A percentile compares a stretch with the other conserved stretches of the same genome.
phyloP scores from a whole-genome alignment of 1,284 basidiomycete genomes.

The Microbotryomycetes sp. region DNA sequence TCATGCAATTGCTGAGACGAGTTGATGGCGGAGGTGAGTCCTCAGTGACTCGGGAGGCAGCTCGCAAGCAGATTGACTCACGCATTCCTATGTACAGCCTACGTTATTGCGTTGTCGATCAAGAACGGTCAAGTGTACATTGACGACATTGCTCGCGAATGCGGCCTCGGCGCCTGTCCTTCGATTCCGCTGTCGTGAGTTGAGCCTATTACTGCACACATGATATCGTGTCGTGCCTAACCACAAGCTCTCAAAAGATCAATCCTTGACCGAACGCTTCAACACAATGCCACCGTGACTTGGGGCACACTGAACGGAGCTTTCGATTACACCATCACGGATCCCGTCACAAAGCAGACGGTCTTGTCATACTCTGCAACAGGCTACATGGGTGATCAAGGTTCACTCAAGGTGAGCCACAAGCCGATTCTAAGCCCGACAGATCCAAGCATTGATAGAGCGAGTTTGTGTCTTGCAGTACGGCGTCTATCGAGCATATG shows the following conservation, averaged over 20 bases:
- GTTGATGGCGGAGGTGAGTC: slow-evolving; percentile 10
- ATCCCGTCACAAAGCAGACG: not conserved
- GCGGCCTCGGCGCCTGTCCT: not conserved
- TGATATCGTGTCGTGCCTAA: not conserved
- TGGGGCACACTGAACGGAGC: slow-evolving; percentile 5
- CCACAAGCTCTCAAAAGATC: too few species aligned
- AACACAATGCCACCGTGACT: slow-evolving; percentile 5
- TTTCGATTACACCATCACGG: slow-evolving; percentile 1
- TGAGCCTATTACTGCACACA: not conserved
- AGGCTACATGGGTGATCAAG: slow-evolving; percentile 13
- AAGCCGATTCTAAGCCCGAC: too few species aligned
- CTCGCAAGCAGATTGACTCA: not conserved
- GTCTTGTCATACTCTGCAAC: slow-evolving; percentile 6
- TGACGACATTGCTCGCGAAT: not conserved
- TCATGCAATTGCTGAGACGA: slow-evolving; percentile 10
- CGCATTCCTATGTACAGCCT: not conserved
- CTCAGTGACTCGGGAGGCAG: too few species aligned
- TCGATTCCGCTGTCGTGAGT: not conserved
- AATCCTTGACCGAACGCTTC: slow-evolving; percentile 1
- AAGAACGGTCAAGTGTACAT: not conserved
- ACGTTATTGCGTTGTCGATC: not conserved
- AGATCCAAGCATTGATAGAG: too few species aligned
- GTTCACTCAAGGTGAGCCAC: slow-evolving; percentile 7
- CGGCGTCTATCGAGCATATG: not conserved
- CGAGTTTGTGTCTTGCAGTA: not conserved